Percentiles rank a stretch among this genome's conserved stretches.
Evolutionary conservation across 1,139 yeast genomes (phyloP).

Genomic region (Blastobotrys malaysiensis): DNA sequence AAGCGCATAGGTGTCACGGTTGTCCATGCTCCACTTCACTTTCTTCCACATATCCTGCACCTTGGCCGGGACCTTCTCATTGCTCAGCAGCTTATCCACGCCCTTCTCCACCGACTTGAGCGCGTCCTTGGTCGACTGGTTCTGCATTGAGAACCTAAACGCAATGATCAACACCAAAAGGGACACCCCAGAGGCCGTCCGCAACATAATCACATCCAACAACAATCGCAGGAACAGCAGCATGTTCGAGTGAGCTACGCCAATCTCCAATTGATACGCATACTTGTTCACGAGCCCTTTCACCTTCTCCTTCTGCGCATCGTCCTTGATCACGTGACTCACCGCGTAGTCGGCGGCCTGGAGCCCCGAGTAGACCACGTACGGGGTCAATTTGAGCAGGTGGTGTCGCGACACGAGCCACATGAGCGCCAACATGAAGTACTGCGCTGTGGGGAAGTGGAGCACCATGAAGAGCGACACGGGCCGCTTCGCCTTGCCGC

Average conservation of each 20-base stretch:
- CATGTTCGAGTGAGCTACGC: conserved; percentile 66
- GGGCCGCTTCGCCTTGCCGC: conserved; percentile 13
- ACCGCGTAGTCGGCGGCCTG: conserved; percentile 63
- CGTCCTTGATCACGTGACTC: conserved; percentile 54
- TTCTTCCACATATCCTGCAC: conserved; percentile 56
- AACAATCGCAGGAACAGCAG: conserved; percentile 43
- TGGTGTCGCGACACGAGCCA: conserved; percentile 52
- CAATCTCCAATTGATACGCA: conserved; percentile 57
- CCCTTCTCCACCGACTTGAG: conserved; percentile 58
- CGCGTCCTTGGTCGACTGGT: conserved; percentile 61
- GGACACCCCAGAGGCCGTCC: conserved; percentile 61
- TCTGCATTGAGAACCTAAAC: conserved; percentile 69
- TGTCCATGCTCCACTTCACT: conserved; percentile 38
- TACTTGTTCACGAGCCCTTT: conserved; percentile 45
- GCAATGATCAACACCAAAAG: conserved; percentile 55
- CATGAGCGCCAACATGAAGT: conserved; percentile 46
- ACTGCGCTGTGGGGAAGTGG: conserved; percentile 40
- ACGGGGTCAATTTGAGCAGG: conserved; percentile 57
- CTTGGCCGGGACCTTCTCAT: conserved; percentile 50
- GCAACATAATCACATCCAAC: conserved; percentile 53
- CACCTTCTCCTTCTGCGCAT: conserved; percentile 41
- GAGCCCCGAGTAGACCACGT: conserved; percentile 56
- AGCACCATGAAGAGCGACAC: conserved; percentile 7
- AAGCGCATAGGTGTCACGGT: conserved; percentile 18
- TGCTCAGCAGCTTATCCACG: conserved; percentile 54